Base-by-base conservation (phyloP, 495 filamentous ascomycete genomes). In the Peziza echinospora region DNA sequence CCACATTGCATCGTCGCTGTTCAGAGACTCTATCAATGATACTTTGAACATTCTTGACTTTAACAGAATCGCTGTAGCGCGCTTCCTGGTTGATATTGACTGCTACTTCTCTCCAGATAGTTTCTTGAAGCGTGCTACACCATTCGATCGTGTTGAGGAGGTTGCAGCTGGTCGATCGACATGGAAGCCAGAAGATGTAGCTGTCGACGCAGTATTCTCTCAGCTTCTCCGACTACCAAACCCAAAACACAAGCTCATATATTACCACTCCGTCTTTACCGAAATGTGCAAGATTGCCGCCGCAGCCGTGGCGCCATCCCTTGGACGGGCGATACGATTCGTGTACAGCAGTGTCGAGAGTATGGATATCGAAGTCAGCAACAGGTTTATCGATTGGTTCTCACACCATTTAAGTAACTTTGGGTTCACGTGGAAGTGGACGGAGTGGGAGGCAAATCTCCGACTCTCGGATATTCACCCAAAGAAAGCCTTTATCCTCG, bases 371-470 rank as follows among this genome's bases (percentile, higher is more conserved):
- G 91, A 99, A 63, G 64, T 99, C 28, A 71, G 65, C 48, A 77
- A 82, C 60, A 76, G 89, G 13, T 96, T 94, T 64, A 67, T 91
- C 57, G 89, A 96, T 60, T 99, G 89, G 89, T 99, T 99, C 56
- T 71, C 86, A 11, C 91, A 99, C 57, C 89, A 99, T 65, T 60
- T 99, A 53, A 93, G 84, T 62, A 99, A 99, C 64, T 99, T 96
- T 56, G 89, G 92, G 30, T 99, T 96, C 56, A 89, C 91, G 3
- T 99, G 89, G 89, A 96, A 96, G 64, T 99, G 89, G 89, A 79
- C 79, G 17, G 89, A 99, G 65, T 99, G 89, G 89, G 72, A 80
- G 47, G 84, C 91, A 30, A 84, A 96, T 62, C 71, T 93, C 16
- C 71, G 74, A 9, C 72, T 86, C 21, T 69, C 83, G 0, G 63